Conservation (phyloP, 768 basidiomycete species). For the Phanerochaete sordida region DNA sequence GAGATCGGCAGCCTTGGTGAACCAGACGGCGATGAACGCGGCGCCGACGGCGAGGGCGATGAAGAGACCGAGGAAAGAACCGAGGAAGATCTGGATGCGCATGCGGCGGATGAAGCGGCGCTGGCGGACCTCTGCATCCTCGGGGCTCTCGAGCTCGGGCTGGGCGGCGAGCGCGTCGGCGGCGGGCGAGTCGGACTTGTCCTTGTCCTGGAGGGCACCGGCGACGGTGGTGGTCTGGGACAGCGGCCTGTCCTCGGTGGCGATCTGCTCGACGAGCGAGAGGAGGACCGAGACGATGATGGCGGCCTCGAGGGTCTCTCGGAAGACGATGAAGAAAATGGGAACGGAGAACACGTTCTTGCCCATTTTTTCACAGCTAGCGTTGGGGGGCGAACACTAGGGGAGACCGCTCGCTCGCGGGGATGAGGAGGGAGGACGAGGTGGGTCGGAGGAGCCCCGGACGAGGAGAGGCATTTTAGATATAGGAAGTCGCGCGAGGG, state of each 20-base stretch:
- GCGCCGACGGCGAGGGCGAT: conserved; percentile 83
- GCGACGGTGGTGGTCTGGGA: conserved; percentile 1
- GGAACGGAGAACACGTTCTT: conserved; percentile 81
- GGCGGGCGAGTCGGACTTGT: conserved; percentile 11
- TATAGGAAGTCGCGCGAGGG: conserved; percentile 8
- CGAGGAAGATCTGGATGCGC: conserved; percentile 75
- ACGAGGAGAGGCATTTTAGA: conserved; percentile 3
- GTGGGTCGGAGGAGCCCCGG: conserved; percentile 2
- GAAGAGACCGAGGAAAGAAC: conserved; percentile 69
- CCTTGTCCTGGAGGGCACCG: conserved; percentile 17
- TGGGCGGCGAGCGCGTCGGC: conserved; percentile 6
- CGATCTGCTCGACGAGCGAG: conserved; percentile 85
- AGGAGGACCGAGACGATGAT: conserved; percentile 93
- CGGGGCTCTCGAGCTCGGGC: conserved; percentile 20
- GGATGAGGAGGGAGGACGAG: conserved; percentile 14
- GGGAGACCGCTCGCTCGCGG: conserved; percentile 3
- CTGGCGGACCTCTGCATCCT: conserved; percentile 14
- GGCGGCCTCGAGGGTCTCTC: conserved; percentile 89
- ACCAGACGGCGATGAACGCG: conserved; percentile 93
- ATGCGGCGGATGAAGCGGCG: conserved; percentile 62
- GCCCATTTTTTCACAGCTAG: conserved; percentile 43
- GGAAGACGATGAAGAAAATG: conserved; percentile 96
- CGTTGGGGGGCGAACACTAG: conserved; percentile 12
- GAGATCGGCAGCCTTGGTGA: conserved; percentile 82
- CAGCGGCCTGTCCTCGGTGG: conserved; percentile 29